Evolutionary conservation across 441 rosid species (phyloP).

Genomic region (Bocquillonia castaneifolia): DNA sequence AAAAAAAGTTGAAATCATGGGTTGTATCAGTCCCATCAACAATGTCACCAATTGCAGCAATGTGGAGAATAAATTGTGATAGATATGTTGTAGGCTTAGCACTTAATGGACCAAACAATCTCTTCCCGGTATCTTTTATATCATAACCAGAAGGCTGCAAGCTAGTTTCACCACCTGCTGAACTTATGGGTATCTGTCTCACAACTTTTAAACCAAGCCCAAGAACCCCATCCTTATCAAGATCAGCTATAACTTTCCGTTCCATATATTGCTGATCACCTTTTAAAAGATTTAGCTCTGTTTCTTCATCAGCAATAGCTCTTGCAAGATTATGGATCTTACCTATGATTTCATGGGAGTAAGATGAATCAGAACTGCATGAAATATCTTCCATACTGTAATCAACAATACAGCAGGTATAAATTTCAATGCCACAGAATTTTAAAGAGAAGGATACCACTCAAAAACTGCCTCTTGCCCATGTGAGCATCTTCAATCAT

Average conservation of each 20-base stretch:
- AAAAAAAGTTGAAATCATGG: conserved; percentile 98
- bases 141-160: conserved; percentile 52
- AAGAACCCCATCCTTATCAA: conserved; percentile 76
- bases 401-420: conserved; percentile 8
- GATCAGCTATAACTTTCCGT: conserved; percentile 35
- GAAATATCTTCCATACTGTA: conserved; percentile 17
- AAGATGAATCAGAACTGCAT: conserved; percentile 27
- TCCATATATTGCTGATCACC: conserved; percentile 46
- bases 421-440: conserved; percentile 17
- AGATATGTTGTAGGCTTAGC: conserved; percentile 82
- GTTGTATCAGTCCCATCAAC: conserved; percentile 99
- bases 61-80: conserved; percentile 90
- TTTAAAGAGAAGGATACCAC: conserved; percentile 51
- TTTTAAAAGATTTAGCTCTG: conserved; percentile 49
- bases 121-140: conserved; percentile 69
- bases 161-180: conserved; percentile 44
- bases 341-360: conserved; percentile 45
- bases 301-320: conserved; percentile 91
- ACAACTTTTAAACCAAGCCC: conserved; percentile 81
- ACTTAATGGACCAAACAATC: conserved; percentile 68
- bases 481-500: conserved; percentile 98
- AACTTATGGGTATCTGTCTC: conserved; percentile 46
- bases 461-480: conserved; percentile 97
- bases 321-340: conserved; percentile 97
- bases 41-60: conserved; percentile 98